Base-by-base conservation (phyloP, 2,329 filamentous ascomycete species). In the Pestalotiopsis fici region DNA sequence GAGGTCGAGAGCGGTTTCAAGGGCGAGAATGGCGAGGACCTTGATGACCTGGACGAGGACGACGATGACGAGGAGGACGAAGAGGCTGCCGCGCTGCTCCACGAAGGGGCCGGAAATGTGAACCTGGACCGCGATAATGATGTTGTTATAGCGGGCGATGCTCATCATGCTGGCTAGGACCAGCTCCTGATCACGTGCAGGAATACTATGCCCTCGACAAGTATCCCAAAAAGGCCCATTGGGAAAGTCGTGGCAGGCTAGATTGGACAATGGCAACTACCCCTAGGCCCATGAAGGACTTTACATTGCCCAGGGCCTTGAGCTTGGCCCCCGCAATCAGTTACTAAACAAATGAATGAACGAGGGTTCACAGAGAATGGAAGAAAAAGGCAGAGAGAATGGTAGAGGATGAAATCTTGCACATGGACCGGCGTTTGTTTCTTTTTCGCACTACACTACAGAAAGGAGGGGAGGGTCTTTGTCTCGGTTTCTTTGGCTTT, bases 1-100 rank as follows among this genome's bases (percentile, higher is more conserved):
- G 89, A 90, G 69, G 86, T 98, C 15, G 93, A 97, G 69, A 91
- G 90, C 67, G 92, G 92, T 0, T 97, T 97, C 75, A 89, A 92
- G 74, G 91, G 93, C 23, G 89, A 90, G 66, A 85, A 88, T 7
- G 87, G 85, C 59, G 85, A 83, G 55, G 85, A 87, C 4, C 85
- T 87, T 59, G 85, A 87, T 1, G 90, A 91, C 31, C 91, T 93
- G 5, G 87, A 89, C 2, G 88, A 90, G 1, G 86, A 87, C 1
- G 87, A 88, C 2, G 87, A 88, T 9, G 85, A 82, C 1, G 82
- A 83, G 1, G 78, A 82, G 1, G 84, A 85, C 1, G 81, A 81
- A 12, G 76, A 63, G 21, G 57, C 57, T 18, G 57, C 57, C 12
- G 57, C 27, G 5, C 31, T 62, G n/a, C 59, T 62, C 7, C 23